A percentile compares a stretch with the other conserved stretches of the same genome.
Evolutionary conservation across 2,329 filamentous ascomycete species (phyloP).

Genomic region (Mollisiaceae sp.): DNA sequence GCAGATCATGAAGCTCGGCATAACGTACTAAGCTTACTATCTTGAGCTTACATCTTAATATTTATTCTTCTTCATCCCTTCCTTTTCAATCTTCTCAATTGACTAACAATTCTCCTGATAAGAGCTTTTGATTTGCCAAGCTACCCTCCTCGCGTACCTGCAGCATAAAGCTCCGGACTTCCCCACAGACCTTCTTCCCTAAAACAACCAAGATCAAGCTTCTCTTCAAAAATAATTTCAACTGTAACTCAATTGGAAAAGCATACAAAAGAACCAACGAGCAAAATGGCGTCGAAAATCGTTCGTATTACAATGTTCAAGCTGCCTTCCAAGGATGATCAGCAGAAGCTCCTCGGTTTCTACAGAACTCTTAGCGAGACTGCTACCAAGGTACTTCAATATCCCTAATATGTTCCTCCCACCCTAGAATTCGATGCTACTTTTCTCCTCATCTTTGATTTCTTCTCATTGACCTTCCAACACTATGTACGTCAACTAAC

Average conservation of each 20-base stretch:
- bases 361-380: slow-evolving; percentile 43
- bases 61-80: background rate
- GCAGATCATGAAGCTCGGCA: background rate
- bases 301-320: slow-evolving; percentile 60
- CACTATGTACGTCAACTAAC: background rate
- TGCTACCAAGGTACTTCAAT: slow-evolving; percentile 47
- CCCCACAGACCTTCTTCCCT: background rate
- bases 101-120: background rate
- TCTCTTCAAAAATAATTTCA: background rate
- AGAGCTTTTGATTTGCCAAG: background rate
- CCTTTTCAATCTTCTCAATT: background rate
- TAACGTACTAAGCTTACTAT: background rate
- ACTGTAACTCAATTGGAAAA: background rate
- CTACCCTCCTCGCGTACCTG: slow-evolving; percentile 1
- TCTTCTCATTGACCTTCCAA: background rate
- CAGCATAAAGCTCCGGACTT: slow-evolving; percentile 3
- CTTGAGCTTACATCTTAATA: background rate
- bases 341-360: slow-evolving; percentile 49
- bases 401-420: slow-evolving; percentile 10
- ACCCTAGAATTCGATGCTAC: background rate
- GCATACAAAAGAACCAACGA: background rate
- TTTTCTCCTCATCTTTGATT: background rate
- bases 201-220: background rate
- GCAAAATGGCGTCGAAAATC: slow-evolving; percentile 40
- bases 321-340: slow-evolving; percentile 51